phyloP scores from a whole-genome alignment of 2,329 filamentous ascomycete genomes.

The Hymenoscyphus linearis region DNA sequence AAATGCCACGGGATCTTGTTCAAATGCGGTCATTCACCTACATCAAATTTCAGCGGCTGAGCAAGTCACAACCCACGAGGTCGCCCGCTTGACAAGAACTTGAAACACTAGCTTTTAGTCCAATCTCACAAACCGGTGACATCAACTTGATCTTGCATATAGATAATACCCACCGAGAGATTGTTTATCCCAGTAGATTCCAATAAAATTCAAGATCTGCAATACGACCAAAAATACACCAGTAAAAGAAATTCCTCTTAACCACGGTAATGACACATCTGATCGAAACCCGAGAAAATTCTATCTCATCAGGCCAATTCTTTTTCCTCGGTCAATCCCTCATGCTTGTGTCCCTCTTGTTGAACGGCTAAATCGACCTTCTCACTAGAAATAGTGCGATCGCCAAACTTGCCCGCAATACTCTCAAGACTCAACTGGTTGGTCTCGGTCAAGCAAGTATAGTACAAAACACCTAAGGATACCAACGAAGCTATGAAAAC shows the following conservation, averaged over 20 bases:
- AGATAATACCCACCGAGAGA: neutral
- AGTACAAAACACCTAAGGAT: slow-evolving; percentile 32
- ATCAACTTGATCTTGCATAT: neutral
- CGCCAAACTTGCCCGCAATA: slow-evolving; percentile 31
- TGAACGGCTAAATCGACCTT: slow-evolving; percentile 1
- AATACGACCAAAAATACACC: neutral
- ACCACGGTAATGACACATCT: neutral
- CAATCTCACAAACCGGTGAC: neutral
- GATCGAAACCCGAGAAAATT: neutral
- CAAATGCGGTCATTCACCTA: neutral
- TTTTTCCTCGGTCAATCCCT: neutral
- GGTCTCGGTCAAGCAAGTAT: slow-evolving; percentile 56
- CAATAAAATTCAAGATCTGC: neutral
- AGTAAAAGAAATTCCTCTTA: neutral
- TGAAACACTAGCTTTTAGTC: neutral
- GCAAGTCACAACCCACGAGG: neutral
- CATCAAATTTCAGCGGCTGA: neutral
- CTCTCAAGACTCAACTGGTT: slow-evolving; percentile 62
- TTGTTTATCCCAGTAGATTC: neutral
- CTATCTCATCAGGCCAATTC: neutral
- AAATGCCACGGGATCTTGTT: neutral
- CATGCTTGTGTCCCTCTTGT: neutral
- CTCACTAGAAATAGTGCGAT: slow-evolving; percentile 3
- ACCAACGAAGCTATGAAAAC: slow-evolving; percentile 34
- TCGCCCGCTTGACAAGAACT: neutral